Percentiles rank a stretch among this genome's conserved stretches.
phyloP scores from a whole-genome alignment of 2,329 filamentous ascomycete species.

The Trichoderma polysporum region DNA sequence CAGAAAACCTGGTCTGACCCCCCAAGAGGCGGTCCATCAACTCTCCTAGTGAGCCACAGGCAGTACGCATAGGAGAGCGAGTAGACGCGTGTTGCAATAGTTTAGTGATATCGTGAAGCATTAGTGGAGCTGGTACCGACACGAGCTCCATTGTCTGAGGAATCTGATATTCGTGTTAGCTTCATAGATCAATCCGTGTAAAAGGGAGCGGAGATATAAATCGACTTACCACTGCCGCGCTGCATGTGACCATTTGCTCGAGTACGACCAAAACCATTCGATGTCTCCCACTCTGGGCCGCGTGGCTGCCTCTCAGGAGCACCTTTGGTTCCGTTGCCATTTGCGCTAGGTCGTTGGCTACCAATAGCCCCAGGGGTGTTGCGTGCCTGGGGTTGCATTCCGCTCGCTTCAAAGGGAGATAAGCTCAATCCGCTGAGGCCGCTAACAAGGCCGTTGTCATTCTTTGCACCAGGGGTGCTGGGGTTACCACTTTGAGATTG shows the following conservation, averaged over 20 bases:
- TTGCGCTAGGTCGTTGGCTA: conserved; percentile 60
- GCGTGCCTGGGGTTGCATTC: conserved; percentile 38
- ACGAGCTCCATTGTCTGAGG: conserved; percentile 44
- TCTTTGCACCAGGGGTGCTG: conserved; percentile 41
- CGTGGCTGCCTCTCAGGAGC: conserved; percentile 63
- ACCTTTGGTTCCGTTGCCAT: conserved; percentile 43
- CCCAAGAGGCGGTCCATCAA: conserved; percentile 12
- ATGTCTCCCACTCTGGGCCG: conserved; percentile 61
- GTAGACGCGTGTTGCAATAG: neutral
- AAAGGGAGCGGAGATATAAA: neutral
- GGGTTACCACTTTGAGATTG: conserved; percentile 35
- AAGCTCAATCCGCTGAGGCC: conserved; percentile 53
- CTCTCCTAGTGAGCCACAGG: neutral
- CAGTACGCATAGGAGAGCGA: neutral
- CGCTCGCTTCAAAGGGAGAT: conserved; percentile 50
- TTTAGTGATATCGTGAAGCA: conserved; percentile 40
- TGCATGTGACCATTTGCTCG: conserved; percentile 62
- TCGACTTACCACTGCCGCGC: conserved; percentile 57
- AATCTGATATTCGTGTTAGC: conserved; percentile 37
- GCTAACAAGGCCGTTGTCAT: conserved; percentile 43
- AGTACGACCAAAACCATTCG: conserved; percentile 53
- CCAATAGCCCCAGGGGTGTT: conserved; percentile 62
- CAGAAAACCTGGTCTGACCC: conserved; percentile 5
- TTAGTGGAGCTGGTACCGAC: conserved; percentile 37
- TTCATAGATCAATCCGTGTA: neutral